Evolutionary conservation across 2,329 filamentous ascomycete species (phyloP).

Genomic region (Polytolypa hystricis): DNA sequence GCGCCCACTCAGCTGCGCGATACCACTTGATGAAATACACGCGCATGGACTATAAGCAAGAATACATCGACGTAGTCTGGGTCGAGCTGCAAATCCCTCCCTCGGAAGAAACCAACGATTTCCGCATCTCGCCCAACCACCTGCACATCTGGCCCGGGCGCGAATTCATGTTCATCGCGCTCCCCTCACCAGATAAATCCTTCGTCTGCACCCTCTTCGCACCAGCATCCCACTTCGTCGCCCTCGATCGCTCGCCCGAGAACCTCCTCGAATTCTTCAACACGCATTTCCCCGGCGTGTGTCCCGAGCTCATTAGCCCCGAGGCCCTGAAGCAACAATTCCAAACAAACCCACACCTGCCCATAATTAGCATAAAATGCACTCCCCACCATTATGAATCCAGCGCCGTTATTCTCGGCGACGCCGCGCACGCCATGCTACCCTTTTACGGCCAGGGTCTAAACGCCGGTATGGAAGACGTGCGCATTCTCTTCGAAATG

Average conservation of each 20-base stretch:
- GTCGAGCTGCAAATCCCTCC: conserved; percentile 82
- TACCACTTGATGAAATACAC: conserved; percentile 95
- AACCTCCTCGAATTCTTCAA: conserved; percentile 79
- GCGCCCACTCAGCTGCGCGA: conserved; percentile 81
- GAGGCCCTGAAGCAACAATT: conserved; percentile 64
- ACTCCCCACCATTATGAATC: conserved; percentile 70
- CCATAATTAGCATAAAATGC: conserved; percentile 89
- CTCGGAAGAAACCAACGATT: conserved; percentile 38
- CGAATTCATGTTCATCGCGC: conserved; percentile 97
- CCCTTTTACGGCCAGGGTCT: conserved; percentile 98
- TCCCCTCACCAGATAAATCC: conserved; percentile 75
- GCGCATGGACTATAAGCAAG: conserved; percentile 80
- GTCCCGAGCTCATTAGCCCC: conserved; percentile 47
- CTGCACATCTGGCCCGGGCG: conserved; percentile 94
- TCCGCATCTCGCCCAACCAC: conserved; percentile 80
- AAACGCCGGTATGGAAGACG: conserved; percentile 92
- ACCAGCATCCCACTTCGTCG: conserved; percentile 56
- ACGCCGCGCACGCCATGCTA: conserved; percentile 95
- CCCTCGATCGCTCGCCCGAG: conserved; percentile 53
- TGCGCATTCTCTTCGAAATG: conserved; percentile 72
- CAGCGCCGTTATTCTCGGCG: conserved; percentile 75
- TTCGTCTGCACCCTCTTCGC: conserved; percentile 95
- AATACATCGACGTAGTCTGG: conserved; percentile 95
- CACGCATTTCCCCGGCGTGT: conserved; percentile 73
- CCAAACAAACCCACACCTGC: conserved; percentile 71